These are phyloP conservation scores for Zizania palustris DNA, from an alignment of 202 grass and related monocot genomes.

Conservation along the genomic window DNA sequence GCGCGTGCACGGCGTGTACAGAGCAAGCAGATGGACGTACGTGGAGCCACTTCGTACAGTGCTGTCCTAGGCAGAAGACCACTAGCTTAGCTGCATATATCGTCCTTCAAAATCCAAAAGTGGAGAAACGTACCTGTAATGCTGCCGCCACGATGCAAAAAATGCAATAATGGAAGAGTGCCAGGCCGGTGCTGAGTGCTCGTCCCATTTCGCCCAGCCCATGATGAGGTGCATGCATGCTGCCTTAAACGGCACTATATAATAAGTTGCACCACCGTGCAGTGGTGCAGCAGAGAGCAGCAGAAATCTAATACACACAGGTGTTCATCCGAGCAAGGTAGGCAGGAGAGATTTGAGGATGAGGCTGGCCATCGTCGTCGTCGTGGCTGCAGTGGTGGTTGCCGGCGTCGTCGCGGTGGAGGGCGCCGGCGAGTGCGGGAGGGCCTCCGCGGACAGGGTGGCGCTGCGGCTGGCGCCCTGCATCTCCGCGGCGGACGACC, in stretches of 20 bases:
- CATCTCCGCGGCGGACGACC: too few relatives aligned
- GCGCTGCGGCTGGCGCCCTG: too few relatives aligned
- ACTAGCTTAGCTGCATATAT: not conserved
- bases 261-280: slow-evolving; percentile 29
- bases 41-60: slow-evolving; percentile 24
- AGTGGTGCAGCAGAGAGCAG: not conserved
- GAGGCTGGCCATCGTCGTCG: slow-evolving; percentile 27
- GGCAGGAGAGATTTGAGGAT: slow-evolving; percentile 23
- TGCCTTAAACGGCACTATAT: slow-evolving; percentile 3
- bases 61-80: slow-evolving; percentile 48
- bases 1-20: not conserved
- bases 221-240: not conserved
- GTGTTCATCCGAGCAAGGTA: not conserved
- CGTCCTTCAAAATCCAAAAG: slow-evolving; percentile 19
- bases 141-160: not conserved
- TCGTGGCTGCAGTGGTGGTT: slow-evolving; percentile 5
- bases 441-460: slow-evolving; percentile 35
- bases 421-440: slow-evolving; percentile 51
- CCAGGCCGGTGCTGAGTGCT: slow-evolving; percentile 36
- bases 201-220: not conserved
- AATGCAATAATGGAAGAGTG: not conserved
- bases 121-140: slow-evolving; percentile 28
- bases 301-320: not conserved
- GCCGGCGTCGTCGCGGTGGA: slow-evolving; percentile 11
- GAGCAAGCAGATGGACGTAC: not conserved